Base-by-base conservation (phyloP, 106 monocot genomes). In the Gastrodia elata region DNA sequence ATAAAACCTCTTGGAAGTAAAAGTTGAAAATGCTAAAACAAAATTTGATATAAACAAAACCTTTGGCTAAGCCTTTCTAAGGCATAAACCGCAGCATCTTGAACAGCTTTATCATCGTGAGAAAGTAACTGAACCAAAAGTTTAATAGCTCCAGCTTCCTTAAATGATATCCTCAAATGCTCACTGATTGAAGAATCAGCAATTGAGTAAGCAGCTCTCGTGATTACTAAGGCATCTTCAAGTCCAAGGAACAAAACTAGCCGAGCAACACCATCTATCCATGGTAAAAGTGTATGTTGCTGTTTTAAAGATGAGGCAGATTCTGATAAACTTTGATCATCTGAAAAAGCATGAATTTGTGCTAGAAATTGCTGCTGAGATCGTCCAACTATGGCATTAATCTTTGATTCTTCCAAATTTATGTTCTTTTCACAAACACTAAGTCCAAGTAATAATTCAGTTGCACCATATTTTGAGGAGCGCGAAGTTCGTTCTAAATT, bases 361-460 rank as follows among this genome's bases (percentile, higher is more conserved):
- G 83, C 91, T 83, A 94, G 94, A 86, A 94, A 94, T 71, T 88
- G 94, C 76, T 94, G 94, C 15, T 88, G 87, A 16, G 94, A 94
- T 34, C 91, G 88, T 38, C 91, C 94, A 73, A 94, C 84, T 55
- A 94, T 75, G 36, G 94, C 94, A 79, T 91, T 84, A 70, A 79
- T 84, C 72, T 91, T 94, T 33, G 77, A 40, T 74, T 91, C 88
- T 34, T 86, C 88, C 26, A 91, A 76, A 33, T 57, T 73, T 2
- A 83, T 40, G 27, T 74, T 80, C 68, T 87, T 84, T 30, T 88
- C 86, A 30, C 8, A 59, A 35, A 82, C 20, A 78, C 79, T 90
- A 52, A 94, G 68, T 61, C 94, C 94, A 67, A 94, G 71, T 61
- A 94, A 86, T 34, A 94, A 77, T 70, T 94, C 94, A 55, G 91